phyloP scores from a whole-genome alignment of 1,284 basidiomycete species.

The Marasmius fiardii region DNA sequence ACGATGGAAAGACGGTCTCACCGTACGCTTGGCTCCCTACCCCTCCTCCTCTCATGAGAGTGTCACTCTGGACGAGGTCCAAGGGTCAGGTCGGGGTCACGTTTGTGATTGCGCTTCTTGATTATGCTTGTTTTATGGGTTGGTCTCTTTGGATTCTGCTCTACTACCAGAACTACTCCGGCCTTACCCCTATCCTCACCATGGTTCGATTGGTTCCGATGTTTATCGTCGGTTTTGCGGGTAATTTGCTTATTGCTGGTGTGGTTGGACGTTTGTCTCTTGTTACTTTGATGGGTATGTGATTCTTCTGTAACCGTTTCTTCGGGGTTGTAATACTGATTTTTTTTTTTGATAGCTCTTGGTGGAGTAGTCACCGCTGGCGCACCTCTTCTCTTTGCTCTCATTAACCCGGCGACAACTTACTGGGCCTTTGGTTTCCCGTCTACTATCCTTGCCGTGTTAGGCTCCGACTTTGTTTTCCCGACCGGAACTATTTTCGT shows the following conservation, averaged over 20 bases:
- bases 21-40: not conserved
- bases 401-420: constrained; percentile 44
- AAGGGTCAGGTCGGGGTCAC: constrained; percentile 15
- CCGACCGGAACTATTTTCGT: constrained; percentile 61
- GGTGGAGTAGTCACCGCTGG: constrained; percentile 48
- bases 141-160: constrained; percentile 14
- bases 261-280: constrained; percentile 8
- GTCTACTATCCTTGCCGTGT: constrained; percentile 58
- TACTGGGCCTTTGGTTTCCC: constrained; percentile 74
- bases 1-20: not conserved
- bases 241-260: constrained; percentile 10
- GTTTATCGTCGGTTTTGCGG: constrained; percentile 10
- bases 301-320: not conserved
- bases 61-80: constrained; percentile 11
- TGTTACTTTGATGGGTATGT: constrained; percentile 8
- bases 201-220: constrained; percentile 12
- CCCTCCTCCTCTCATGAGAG: constrained; percentile 11
- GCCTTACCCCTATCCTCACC: constrained; percentile 6
- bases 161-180: constrained; percentile 12
- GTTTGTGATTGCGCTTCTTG: constrained; percentile 36
- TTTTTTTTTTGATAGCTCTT: constrained; percentile 24
- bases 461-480: constrained; percentile 70
- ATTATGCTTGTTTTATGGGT: constrained; percentile 19
- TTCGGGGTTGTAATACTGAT: not conserved
- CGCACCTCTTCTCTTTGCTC: constrained; percentile 58